Evolutionary conservation across 768 basidiomycete genomes (phyloP).

Genomic region (Kockovaella imperatae): DNA sequence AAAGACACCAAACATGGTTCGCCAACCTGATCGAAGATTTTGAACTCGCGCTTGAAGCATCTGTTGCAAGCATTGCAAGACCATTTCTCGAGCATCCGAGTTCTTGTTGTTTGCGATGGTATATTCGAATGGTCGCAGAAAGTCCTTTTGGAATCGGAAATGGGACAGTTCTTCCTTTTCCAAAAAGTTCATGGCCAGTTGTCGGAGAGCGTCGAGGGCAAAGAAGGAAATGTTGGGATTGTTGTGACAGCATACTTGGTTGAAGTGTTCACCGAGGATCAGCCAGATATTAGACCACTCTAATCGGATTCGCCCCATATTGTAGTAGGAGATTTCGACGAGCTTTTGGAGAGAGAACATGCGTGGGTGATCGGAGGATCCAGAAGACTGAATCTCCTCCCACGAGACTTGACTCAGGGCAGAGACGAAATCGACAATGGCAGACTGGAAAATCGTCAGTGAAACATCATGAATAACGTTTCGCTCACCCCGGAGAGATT

Average conservation of each 20-base stretch:
- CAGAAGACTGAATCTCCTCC: constrained; percentile 98
- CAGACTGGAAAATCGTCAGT: too few relatives aligned
- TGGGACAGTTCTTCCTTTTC: constrained; percentile 97
- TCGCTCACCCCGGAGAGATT: constrained; percentile 80
- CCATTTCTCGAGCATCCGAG: constrained; percentile 94
- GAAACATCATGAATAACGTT: background rate
- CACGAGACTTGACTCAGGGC: constrained; percentile 94
- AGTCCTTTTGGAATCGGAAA: constrained; percentile 99
- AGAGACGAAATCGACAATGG: constrained; percentile 95
- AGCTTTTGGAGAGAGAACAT: constrained; percentile 95
- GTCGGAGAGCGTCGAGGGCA: constrained; percentile 89
- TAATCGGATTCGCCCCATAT: constrained; percentile 94
- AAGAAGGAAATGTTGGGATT: constrained; percentile 96
- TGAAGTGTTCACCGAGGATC: constrained; percentile 96
- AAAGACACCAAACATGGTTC: constrained; percentile 98
- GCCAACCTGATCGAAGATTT: constrained; percentile 96
- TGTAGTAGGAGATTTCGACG: constrained; percentile 98
- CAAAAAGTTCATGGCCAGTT: constrained; percentile 95
- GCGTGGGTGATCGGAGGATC: constrained; percentile 83
- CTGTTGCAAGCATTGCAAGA: constrained; percentile 93
- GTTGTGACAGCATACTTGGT: constrained; percentile 96
- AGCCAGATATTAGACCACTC: constrained; percentile 99
- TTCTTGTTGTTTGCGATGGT: constrained; percentile 96
- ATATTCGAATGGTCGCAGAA: constrained; percentile 93
- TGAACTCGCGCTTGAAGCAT: constrained; percentile 94